Evolutionary conservation across 768 basidiomycete species (phyloP).

Genomic region (Panaeolus cyanescens): DNA sequence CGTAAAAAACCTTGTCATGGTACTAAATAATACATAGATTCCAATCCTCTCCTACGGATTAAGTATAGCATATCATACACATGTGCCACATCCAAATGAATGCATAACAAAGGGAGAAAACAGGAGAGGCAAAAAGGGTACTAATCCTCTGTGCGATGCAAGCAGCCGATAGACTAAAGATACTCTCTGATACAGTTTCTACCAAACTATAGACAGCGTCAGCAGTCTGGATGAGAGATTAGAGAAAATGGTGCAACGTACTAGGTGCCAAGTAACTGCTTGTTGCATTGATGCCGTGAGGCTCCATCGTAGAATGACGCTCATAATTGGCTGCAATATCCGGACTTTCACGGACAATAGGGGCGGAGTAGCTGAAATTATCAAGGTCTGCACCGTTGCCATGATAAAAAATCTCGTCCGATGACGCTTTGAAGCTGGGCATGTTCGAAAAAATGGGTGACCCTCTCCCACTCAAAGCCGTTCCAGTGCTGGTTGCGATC

Average conservation of each 20-base stretch:
- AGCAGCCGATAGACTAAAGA: conserved; percentile 24
- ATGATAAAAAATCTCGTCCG: conserved; percentile 43
- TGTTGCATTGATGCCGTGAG: conserved; percentile 15
- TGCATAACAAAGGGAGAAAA: background rate
- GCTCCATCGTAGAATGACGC: conserved; percentile 15
- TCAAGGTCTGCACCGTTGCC: conserved; percentile 44
- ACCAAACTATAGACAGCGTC: conserved; percentile 47
- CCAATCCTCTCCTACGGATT: conserved; percentile 2
- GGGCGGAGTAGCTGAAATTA: conserved; percentile 51
- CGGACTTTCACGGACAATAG: conserved; percentile 25
- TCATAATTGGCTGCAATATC: conserved; percentile 25
- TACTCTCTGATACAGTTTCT: conserved; percentile 41
- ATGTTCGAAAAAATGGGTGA: conserved; percentile 45
- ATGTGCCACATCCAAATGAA: background rate
- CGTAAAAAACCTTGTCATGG: background rate
- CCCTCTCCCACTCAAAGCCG: conserved; percentile 39
- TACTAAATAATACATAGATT: background rate
- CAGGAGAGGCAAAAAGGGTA: conserved; percentile 5
- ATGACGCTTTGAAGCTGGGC: conserved; percentile 35
- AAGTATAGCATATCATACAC: conserved; percentile 1
- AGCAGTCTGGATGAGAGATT: conserved; percentile 31
- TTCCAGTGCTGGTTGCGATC: conserved; percentile 45
- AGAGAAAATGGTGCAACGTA: conserved; percentile 22
- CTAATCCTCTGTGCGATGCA: background rate
- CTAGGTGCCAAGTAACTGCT: conserved; percentile 19